These are phyloP conservation scores for Candida piceae DNA, from an alignment of 805 yeast species.

Conservation along the genomic window DNA sequence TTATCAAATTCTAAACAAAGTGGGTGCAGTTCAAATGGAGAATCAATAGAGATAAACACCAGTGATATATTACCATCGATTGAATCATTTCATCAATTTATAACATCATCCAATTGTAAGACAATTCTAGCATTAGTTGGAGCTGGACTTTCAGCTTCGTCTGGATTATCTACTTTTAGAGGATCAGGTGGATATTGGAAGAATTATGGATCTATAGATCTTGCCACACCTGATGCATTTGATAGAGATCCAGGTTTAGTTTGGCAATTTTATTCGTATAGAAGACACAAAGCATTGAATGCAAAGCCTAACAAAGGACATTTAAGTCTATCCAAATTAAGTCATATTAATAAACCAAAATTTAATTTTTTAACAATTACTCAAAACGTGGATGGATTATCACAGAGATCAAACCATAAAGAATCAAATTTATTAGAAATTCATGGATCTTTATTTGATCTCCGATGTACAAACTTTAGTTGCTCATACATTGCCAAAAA, in stretches of 20 bases:
- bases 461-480: slow-evolving; percentile 69
- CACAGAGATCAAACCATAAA: slow-evolving; percentile 60
- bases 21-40: neutral
- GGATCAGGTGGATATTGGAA: slow-evolving; percentile 76
- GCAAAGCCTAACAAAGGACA: slow-evolving; percentile 78
- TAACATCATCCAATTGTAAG: slow-evolving; percentile 31
- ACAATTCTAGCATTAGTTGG: slow-evolving; percentile 67
- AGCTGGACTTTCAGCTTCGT: slow-evolving; percentile 74
- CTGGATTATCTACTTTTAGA: slow-evolving; percentile 72
- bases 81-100: slow-evolving; percentile 41
- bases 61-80: slow-evolving; percentile 3
- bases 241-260: slow-evolving; percentile 77
- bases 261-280: slow-evolving; percentile 80
- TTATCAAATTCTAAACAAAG: no score
- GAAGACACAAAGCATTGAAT: slow-evolving; percentile 58
- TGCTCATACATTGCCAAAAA: slow-evolving; percentile 58
- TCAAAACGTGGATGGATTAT: slow-evolving; percentile 80
- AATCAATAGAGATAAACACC: neutral
- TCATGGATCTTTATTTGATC: slow-evolving; percentile 73
- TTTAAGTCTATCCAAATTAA: slow-evolving; percentile 57
- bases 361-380: slow-evolving; percentile 59
- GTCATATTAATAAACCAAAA: slow-evolving; percentile 29
- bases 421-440: slow-evolving; percentile 52
- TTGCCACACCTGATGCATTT: slow-evolving; percentile 92
- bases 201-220: slow-evolving; percentile 69